phyloP scores from a whole-genome alignment of 768 basidiomycete species.

The Serendipita sp. region DNA sequence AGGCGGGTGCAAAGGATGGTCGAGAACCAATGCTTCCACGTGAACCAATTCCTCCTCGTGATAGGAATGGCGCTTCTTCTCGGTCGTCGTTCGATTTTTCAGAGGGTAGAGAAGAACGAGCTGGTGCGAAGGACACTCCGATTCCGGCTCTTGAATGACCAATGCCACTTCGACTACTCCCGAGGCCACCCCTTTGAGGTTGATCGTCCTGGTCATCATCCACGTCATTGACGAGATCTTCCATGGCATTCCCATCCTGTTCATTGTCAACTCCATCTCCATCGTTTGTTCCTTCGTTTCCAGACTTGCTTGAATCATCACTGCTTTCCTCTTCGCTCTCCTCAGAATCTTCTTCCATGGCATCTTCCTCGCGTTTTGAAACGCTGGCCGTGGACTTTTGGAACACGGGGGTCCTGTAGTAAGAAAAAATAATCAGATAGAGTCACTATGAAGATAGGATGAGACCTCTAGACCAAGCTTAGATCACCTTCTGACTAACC shows the following conservation, averaged over 20 bases:
- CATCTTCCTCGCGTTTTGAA: conserved; percentile 3
- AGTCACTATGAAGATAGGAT: conserved; percentile 11
- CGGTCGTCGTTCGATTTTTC: conserved; percentile 7
- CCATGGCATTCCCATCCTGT: conserved; percentile 17
- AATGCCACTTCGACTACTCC: conserved; percentile 14
- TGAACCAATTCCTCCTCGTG: conserved; percentile 20
- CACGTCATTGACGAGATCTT: conserved; percentile 11
- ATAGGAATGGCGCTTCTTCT: conserved; percentile 20
- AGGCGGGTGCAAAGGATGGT: conserved; percentile 10
- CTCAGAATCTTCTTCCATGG: conserved; percentile 10
- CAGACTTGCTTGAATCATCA: conserved; percentile 25
- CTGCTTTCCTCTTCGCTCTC: conserved; percentile 11
- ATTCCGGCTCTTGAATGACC: conserved; percentile 22
- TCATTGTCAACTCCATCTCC: conserved; percentile 20
- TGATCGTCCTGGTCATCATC: conserved; percentile 34
- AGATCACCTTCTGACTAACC: conserved; percentile 18
- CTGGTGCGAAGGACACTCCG: conserved; percentile 18
- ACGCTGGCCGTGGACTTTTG: conserved; percentile 29
- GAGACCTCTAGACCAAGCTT: background rate
- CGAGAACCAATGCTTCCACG: conserved; percentile 9
- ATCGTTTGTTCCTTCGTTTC: conserved; percentile 13
- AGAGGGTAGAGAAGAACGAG: background rate
- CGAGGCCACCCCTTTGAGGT: conserved; percentile 25
- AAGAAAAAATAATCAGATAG: background rate
- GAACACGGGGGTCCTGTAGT: conserved; percentile 43